Evolutionary conservation across 2,329 filamentous ascomycete species (phyloP).

Genomic region (Talaromyces sp.): DNA sequence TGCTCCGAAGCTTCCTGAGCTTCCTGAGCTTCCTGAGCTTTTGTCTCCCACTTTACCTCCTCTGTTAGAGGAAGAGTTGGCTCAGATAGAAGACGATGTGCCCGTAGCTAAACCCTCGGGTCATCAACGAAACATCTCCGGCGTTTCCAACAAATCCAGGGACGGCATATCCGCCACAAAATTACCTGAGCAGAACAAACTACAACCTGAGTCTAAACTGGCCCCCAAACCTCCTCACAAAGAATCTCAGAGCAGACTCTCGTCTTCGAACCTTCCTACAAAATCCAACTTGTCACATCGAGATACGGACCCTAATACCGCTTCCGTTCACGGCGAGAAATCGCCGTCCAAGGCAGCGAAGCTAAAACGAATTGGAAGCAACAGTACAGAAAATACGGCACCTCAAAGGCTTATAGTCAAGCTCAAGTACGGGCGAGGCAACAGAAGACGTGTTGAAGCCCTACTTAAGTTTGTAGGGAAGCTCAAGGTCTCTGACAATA

Average conservation of each 20-base stretch:
- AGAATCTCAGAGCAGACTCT: slow-evolving; percentile 13
- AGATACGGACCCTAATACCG: background rate
- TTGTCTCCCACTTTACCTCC: slow-evolving; percentile 57
- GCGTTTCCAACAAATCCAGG: slow-evolving; percentile 16
- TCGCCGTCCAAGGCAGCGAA: slow-evolving; percentile 1
- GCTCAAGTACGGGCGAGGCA: slow-evolving; percentile 49
- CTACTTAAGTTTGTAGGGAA: slow-evolving; percentile 42
- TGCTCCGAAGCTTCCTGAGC: slow-evolving; percentile 42
- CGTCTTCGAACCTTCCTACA: slow-evolving; percentile 9
- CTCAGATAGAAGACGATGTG: slow-evolving; percentile 36
- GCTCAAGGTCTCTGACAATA: slow-evolving; percentile 22
- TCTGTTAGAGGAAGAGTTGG: slow-evolving; percentile 51
- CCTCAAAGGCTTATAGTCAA: slow-evolving; percentile 40
- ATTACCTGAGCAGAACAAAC: slow-evolving; percentile 14
- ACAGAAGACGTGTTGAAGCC: slow-evolving; percentile 44
- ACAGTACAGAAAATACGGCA: background rate
- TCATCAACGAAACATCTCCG: slow-evolving; percentile 16
- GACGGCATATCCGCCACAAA: slow-evolving; percentile 14
- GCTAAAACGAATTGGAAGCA: slow-evolving; percentile 13
- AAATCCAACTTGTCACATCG: slow-evolving; percentile 8
- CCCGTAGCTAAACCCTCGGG: slow-evolving; percentile 12
- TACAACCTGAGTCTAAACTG: slow-evolving; percentile 17
- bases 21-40: slow-evolving; percentile 51
- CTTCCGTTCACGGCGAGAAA: slow-evolving; percentile 11
- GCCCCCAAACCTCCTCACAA: slow-evolving; percentile 14